phyloP scores from a whole-genome alignment of 2,329 filamentous ascomycete species.

The Microdochium bolleyi region DNA sequence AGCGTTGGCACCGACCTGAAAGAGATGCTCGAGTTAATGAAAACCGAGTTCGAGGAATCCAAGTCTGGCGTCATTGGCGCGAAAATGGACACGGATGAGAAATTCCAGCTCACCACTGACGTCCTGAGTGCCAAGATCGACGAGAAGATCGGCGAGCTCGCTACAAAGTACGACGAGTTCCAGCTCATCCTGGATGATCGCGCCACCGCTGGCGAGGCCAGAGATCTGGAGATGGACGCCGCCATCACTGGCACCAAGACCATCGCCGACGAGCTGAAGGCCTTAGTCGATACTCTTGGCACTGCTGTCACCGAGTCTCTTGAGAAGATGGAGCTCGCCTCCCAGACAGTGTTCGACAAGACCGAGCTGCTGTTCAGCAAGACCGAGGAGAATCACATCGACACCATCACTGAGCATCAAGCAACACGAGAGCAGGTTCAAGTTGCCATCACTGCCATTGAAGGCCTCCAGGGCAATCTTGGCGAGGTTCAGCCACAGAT shows the following conservation, averaged over 20 bases:
- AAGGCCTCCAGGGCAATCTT: conserved; percentile 69
- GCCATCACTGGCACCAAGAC: conserved; percentile 68
- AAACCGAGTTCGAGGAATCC: conserved; percentile 79
- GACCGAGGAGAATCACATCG: conserved; percentile 66
- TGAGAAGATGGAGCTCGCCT: conserved; percentile 81
- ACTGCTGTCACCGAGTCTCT: conserved; percentile 72
- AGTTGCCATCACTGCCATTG: conserved; percentile 64
- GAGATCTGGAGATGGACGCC: conserved; percentile 64
- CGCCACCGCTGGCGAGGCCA: conserved; percentile 64
- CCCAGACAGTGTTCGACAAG: conserved; percentile 75
- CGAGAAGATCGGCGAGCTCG: conserved; percentile 65
- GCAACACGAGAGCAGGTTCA: conserved; percentile 75
- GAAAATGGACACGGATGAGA: conserved; percentile 79
- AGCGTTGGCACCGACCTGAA: conserved; percentile 55
- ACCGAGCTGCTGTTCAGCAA: conserved; percentile 73
- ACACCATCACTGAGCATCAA: conserved; percentile 71
- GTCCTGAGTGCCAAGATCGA: conserved; percentile 48
- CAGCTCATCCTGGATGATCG: conserved; percentile 68
- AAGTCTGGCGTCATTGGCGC: conserved; percentile 70
- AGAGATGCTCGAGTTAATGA: conserved; percentile 68
- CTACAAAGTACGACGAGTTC: conserved; percentile 83
- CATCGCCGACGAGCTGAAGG: conserved; percentile 79
- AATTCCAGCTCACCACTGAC: conserved; percentile 53
- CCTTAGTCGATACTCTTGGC: conserved; percentile 78
- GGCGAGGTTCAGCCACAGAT: conserved; percentile 84